Evolutionary conservation across 1,139 yeast genomes (phyloP), one percentile per base, ranked within the genome.

Genomic region (Debaryomyces sp.): DNA sequence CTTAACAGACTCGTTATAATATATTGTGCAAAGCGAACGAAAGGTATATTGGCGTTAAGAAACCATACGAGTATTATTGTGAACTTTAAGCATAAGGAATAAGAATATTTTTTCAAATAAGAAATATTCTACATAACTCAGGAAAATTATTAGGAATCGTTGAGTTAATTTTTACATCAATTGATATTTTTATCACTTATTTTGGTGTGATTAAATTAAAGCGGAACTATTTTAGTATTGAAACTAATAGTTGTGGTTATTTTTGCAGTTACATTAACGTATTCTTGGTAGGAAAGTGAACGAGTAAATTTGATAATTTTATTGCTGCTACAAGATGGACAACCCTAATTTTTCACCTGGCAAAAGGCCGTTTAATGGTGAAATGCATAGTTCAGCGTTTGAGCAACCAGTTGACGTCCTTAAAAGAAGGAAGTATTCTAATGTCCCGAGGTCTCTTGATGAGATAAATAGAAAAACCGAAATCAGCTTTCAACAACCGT

Each of bases 381-480:
- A 41, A 18, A 41, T 41, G 29, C 36, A 18, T n/a, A 30, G 21
- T 41, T 18, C 26, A n/a, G 13, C 22, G 12, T 6, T 18, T 9
- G 43, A 41, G 3, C 18, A 30, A 2, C 37, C 32, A n/a, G 36
- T 22, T 10, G 26, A 29, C 7, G 5, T 23, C 30, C 7, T 27
- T 26, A 51, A 49, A 45, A 39, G 44, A 29, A 55, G 44, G 23
- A 57, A 50, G 39, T 17, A 48, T 22, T 46, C 56, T 2, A 45
- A 53, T 15, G 47, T 45, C 4, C 58, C 58, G 21, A 34, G 54
- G 34, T 47, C 48, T 7, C 34, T 44, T 27, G 45, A 47, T 18
- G 40, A 41, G 15, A 32, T 27, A 27, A 38, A 30, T 18, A 23
- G 36, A 12, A 35, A 23, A 13, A 29, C 32, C 13, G 44, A 48